A percentile compares a stretch with the other conserved stretches of the same genome.
Evolutionary conservation across 2,329 filamentous ascomycete species (phyloP).

Genomic region (Clathrospora elynae): DNA sequence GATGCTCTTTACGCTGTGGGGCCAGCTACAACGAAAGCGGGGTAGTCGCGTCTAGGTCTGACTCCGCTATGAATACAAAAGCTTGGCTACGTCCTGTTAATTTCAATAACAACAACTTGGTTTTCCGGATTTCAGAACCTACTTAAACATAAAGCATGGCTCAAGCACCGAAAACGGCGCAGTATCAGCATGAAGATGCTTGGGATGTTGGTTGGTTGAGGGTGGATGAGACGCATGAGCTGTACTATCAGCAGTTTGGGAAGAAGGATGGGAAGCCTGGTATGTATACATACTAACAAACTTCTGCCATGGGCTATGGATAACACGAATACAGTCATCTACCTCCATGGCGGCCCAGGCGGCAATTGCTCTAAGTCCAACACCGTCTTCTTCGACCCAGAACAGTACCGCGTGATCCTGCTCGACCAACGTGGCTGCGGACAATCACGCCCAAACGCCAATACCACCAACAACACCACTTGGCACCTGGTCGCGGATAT

Average conservation of each 20-base stretch:
- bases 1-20: conserved; percentile 12
- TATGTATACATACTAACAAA: conserved; percentile 14
- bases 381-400: conserved; percentile 53
- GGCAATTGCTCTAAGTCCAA: conserved; percentile 44
- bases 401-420: conserved; percentile 53
- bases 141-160: conserved; percentile 16
- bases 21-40: conserved; percentile 13
- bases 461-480: conserved; percentile 54
- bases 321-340: conserved; percentile 43
- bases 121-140: too few relatives aligned
- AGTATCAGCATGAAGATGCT: conserved; percentile 42
- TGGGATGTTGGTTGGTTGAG: conserved; percentile 42
- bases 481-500: conserved; percentile 54
- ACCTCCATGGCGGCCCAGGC: conserved; percentile 54
- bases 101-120: background rate
- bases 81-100: background rate
- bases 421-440: conserved; percentile 56
- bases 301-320: background rate
- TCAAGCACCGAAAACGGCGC: conserved; percentile 20
- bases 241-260: conserved; percentile 51
- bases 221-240: conserved; percentile 43
- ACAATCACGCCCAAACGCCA: conserved; percentile 50
- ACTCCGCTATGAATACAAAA: background rate
- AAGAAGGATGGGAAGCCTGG: conserved; percentile 48
- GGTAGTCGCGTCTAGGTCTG: conserved; percentile 9